Conservation (phyloP, 108 stramenopile species). For the Cyclotella cryptica region DNA sequence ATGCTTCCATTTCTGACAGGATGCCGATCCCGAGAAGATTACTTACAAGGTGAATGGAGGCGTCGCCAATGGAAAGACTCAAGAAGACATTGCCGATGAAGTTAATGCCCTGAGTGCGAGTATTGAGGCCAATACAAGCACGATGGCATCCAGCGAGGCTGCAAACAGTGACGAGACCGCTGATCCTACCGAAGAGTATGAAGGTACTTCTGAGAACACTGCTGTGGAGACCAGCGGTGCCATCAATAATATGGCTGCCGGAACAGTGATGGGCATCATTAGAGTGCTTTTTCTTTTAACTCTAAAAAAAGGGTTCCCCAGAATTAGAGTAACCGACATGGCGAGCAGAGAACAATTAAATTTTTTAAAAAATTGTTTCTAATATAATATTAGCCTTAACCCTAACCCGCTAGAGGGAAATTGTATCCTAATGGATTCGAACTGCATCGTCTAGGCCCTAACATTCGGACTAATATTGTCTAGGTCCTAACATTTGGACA, state of each 20-base stretch:
- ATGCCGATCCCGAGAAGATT: constrained; percentile 16
- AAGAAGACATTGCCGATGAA: constrained; percentile 24
- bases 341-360: too few species aligned
- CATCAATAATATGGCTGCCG: background rate
- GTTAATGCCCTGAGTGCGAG: constrained; percentile 3
- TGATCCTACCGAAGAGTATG: background rate
- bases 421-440: too few species aligned
- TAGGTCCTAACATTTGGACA: too few species aligned
- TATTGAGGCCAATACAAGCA: background rate
- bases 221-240: constrained; percentile 7
- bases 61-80: constrained; percentile 24
- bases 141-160: too few species aligned
- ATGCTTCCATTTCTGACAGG: background rate
- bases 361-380: too few species aligned
- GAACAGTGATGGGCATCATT: constrained; percentile 15
- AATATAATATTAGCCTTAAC: too few species aligned
- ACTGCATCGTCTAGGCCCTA: too few species aligned
- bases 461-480: too few species aligned
- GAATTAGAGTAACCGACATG: too few species aligned
- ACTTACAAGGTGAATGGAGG: constrained; percentile 27
- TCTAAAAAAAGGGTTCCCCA: too few species aligned
- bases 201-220: background rate
- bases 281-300: background rate
- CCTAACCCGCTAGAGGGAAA: too few species aligned
- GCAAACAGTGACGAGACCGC: background rate